phyloP scores from a whole-genome alignment of 2,329 filamentous ascomycete species.

The Fusarium setosum region DNA sequence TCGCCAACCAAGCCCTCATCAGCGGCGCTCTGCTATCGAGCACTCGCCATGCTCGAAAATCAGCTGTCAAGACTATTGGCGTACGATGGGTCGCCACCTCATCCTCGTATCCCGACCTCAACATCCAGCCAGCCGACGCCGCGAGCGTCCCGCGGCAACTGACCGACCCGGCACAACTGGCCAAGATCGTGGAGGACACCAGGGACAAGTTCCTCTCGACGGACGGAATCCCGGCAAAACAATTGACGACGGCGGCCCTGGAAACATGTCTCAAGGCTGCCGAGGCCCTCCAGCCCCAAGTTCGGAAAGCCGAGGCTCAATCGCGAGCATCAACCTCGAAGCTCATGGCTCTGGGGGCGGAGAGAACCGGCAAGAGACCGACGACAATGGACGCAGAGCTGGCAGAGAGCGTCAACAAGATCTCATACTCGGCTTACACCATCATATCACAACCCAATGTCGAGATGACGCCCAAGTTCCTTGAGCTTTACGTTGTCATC shows the following conservation, averaged over 20 bases:
- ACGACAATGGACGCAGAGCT: constrained; percentile 49
- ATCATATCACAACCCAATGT: constrained; percentile 81
- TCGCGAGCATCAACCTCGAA: constrained; percentile 63
- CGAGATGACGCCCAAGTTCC: constrained; percentile 79
- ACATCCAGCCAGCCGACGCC: constrained; percentile 24
- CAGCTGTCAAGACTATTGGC: constrained; percentile 16
- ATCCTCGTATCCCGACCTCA: constrained; percentile 31
- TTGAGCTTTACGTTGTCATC: constrained; percentile 80
- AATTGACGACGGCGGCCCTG: constrained; percentile 57
- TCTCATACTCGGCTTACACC: constrained; percentile 72
- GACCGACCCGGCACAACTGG: constrained; percentile 54
- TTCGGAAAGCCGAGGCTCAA: constrained; percentile 52
- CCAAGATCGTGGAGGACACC: constrained; percentile 55
- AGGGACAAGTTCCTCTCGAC: constrained; percentile 57
- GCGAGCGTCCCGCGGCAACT: constrained; percentile 39
- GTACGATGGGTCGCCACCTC: constrained; percentile 44
- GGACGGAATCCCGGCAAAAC: constrained; percentile 57
- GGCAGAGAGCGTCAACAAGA: constrained; percentile 59
- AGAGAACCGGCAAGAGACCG: constrained; percentile 47
- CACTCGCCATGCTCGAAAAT: constrained; percentile 20
- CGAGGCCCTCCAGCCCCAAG: constrained; percentile 55
- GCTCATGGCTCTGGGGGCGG: constrained; percentile 59
- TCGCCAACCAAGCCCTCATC: constrained; percentile 38
- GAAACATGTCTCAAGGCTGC: constrained; percentile 59
- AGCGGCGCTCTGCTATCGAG: constrained; percentile 37